Conservation (phyloP, 2,329 filamentous ascomycete genomes). For the Fusarium pseudoanthophilum region DNA sequence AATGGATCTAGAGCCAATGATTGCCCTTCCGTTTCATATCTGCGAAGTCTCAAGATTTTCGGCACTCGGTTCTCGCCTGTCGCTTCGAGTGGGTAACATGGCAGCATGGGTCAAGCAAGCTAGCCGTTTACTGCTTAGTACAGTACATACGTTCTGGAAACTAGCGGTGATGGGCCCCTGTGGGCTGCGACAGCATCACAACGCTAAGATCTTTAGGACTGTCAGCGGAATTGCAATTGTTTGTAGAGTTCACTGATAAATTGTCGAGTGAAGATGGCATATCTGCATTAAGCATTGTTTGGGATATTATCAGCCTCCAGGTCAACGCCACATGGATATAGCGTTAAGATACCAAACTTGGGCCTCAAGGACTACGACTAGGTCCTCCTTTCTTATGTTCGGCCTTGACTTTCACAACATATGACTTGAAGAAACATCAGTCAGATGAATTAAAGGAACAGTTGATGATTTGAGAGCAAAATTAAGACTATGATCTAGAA, state of each 20-base stretch:
- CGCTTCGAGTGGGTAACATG: not conserved
- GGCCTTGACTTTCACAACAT: too few species aligned
- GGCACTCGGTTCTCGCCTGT: not conserved
- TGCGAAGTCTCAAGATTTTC: not conserved
- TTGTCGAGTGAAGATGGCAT: too few species aligned
- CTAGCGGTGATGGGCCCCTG: not conserved
- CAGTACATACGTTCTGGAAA: not conserved
- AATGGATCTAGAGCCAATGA: not conserved
- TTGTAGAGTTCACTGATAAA: not conserved
- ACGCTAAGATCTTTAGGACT: not conserved
- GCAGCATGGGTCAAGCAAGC: too few species aligned
- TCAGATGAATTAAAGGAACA: not conserved
- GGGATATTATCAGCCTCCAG: not conserved
- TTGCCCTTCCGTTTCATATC: too few species aligned
- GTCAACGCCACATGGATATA: accelerated
- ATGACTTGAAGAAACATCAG: too few species aligned
- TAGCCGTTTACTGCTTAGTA: not conserved
- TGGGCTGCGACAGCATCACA: too few species aligned
- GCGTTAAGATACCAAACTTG: accelerated
- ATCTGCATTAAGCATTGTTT: not conserved
- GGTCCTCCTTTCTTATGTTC: too few species aligned
- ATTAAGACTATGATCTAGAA: too few species aligned
- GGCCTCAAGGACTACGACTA: accelerated
- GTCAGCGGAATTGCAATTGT: too few species aligned
- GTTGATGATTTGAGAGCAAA: too few species aligned